Conservation (phyloP, 2,329 filamentous ascomycete species). For the Hymenoscyphus occultus region DNA sequence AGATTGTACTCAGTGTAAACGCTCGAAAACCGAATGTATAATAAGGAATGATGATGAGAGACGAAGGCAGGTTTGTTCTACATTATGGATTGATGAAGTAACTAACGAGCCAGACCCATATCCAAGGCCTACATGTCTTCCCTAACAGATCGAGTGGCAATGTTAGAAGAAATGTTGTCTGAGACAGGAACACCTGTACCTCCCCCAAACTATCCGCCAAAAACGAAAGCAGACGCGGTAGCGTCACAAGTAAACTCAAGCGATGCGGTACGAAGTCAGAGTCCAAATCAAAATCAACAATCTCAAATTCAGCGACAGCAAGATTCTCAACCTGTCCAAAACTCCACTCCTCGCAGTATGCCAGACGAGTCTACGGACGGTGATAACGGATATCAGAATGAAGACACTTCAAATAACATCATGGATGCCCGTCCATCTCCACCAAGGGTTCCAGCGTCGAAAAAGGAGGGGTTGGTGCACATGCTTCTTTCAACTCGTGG, state of each 20-base stretch:
- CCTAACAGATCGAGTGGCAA: constrained; percentile 50
- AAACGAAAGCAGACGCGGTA: constrained; percentile 44
- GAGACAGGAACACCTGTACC: constrained; percentile 49
- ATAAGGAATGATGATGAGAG: constrained; percentile 58
- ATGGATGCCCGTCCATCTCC: constrained; percentile 14
- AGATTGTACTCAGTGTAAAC: constrained; percentile 52
- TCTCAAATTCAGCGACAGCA: constrained; percentile 2
- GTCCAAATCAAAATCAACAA: neutral
- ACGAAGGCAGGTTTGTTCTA: constrained; percentile 43
- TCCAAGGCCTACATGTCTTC: constrained; percentile 58
- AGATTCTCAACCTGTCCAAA: constrained; percentile 10
- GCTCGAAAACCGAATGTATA: constrained; percentile 49
- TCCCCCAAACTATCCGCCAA: constrained; percentile 51
- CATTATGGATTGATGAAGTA: neutral
- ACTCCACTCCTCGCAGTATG: constrained; percentile 21
- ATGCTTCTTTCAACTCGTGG: constrained; percentile 49
- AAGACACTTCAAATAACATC: constrained; percentile 10
- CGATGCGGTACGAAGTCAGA: neutral
- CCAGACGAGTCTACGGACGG: constrained; percentile 23
- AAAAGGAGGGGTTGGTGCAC: constrained; percentile 48
- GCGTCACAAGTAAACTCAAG: constrained; percentile 31
- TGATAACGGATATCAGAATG: constrained; percentile 18
- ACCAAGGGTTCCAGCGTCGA: constrained; percentile 39
- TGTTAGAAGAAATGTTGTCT: constrained; percentile 51
- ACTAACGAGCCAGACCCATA: constrained; percentile 44